Evolutionary conservation across 169 alveolate species (phyloP).

Genomic region (Theileria annulata): DNA sequence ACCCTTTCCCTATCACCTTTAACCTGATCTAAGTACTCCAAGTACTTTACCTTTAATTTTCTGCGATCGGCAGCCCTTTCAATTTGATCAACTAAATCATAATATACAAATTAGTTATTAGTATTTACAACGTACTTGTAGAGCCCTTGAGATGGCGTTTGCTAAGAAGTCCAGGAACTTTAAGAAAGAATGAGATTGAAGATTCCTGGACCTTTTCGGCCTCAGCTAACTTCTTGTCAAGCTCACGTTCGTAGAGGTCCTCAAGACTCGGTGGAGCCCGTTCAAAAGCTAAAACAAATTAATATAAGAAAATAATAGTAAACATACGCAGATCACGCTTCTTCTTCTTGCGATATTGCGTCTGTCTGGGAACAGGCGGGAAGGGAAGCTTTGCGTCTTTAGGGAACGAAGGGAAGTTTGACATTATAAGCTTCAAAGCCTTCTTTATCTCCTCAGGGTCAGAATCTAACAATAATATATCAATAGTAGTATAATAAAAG

Average conservation of each 20-base stretch:
- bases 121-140: background rate
- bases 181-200: background rate
- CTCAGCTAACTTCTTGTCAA: background rate
- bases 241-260: background rate
- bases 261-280: background rate
- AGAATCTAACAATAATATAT: background rate
- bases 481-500: background rate
- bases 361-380: background rate
- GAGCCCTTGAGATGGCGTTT: background rate
- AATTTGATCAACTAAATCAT: background rate
- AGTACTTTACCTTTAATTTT: background rate
- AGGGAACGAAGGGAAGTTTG: background rate
- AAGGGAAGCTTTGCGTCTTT: conserved; percentile 3
- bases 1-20: background rate
- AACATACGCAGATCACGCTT: background rate
- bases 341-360: background rate
- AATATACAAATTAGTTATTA: background rate
- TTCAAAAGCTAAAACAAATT: background rate
- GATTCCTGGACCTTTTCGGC: background rate
- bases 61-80: background rate
- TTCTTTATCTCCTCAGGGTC: conserved; percentile 20
- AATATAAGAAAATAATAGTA: background rate
- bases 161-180: background rate
- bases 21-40: background rate
- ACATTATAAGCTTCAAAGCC: conserved; percentile 18